Conservation (phyloP, 2,329 filamentous ascomycete genomes). For the Cladosporium colombiae region DNA sequence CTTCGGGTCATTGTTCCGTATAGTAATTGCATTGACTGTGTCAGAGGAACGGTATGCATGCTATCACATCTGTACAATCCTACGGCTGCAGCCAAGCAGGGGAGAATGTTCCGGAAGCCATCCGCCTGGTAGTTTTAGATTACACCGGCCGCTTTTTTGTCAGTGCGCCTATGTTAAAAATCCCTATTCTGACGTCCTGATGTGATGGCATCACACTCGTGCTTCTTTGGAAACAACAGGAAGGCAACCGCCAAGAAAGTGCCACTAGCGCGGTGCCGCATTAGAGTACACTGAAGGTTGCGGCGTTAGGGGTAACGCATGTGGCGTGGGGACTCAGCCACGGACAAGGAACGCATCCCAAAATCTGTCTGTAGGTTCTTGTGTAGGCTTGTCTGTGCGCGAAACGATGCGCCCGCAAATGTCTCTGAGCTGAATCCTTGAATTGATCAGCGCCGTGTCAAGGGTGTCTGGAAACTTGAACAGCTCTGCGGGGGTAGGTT, state of each 20-base stretch:
- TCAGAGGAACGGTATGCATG: background rate
- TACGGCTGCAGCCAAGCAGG: background rate
- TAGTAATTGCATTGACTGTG: background rate
- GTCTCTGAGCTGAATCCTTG: background rate
- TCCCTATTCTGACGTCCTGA: background rate
- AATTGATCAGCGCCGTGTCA: background rate
- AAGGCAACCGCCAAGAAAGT: background rate
- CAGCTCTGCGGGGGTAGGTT: background rate
- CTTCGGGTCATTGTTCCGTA: background rate
- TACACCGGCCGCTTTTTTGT: no score
- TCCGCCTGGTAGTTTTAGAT: background rate
- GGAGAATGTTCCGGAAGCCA: constrained; percentile 3
- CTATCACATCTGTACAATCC: background rate
- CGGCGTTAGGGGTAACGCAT: background rate
- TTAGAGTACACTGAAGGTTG: background rate
- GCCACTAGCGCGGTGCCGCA: background rate
- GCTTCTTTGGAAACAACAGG: background rate
- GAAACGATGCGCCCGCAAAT: background rate
- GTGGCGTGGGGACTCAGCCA: background rate
- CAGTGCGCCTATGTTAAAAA: background rate
- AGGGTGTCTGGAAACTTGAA: background rate
- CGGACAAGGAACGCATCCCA: background rate
- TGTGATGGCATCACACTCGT: background rate
- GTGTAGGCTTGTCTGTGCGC: background rate
- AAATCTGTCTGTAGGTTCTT: background rate